Conservation (phyloP, 2,329 filamentous ascomycete species). For the Fusarium sulawesiense region DNA sequence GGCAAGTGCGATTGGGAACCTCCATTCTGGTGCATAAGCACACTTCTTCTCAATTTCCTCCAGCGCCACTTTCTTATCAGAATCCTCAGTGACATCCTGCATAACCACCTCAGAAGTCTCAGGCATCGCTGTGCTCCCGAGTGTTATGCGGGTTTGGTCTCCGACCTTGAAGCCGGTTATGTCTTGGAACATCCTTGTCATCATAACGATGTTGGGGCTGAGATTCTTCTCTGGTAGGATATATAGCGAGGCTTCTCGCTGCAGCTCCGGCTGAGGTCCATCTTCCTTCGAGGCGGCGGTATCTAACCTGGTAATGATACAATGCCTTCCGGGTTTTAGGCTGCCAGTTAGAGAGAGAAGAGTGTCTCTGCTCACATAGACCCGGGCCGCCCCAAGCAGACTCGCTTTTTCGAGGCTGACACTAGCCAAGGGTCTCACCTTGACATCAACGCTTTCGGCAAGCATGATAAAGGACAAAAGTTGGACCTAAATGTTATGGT, state of each 20-base stretch:
- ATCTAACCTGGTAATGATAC: conserved; percentile 54
- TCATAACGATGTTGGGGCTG: conserved; percentile 74
- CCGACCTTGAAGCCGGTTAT: conserved; percentile 78
- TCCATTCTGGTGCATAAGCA: conserved; percentile 52
- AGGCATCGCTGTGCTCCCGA: conserved; percentile 63
- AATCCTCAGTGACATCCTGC: conserved; percentile 62
- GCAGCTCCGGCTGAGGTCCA: conserved; percentile 26
- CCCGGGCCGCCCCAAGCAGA: conserved; percentile 57
- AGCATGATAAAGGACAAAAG: conserved; percentile 43
- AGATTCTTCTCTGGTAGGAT: conserved; percentile 68
- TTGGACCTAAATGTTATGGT: neutral
- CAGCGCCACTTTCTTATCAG: conserved; percentile 20
- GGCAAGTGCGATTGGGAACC: conserved; percentile 49
- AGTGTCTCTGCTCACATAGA: conserved; percentile 62
- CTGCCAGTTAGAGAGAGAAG: conserved; percentile 58
- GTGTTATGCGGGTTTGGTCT: conserved; percentile 70
- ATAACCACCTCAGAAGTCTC: conserved; percentile 70
- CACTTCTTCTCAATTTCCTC: conserved; percentile 48
- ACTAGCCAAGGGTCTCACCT: conserved; percentile 57
- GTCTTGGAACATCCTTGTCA: conserved; percentile 79
- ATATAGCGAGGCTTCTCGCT: conserved; percentile 62
- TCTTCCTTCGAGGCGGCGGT: conserved; percentile 10
- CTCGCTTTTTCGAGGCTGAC: conserved; percentile 56
- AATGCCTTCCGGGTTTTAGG: conserved; percentile 57
- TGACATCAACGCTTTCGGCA: conserved; percentile 53